phyloP scores from a whole-genome alignment of 148 eudicot species.

The Cornus kousa region DNA sequence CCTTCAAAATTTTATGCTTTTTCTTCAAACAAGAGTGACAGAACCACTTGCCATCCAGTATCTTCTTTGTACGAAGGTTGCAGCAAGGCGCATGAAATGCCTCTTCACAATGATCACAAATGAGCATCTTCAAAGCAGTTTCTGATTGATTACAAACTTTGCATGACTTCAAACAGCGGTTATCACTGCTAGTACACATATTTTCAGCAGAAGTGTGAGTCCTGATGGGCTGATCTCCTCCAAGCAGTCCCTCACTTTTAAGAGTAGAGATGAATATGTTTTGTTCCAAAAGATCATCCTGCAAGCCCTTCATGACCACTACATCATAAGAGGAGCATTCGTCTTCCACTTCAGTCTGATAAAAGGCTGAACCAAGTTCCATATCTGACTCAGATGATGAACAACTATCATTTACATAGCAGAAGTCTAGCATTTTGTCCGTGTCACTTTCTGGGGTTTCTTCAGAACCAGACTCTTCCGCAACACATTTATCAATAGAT shows the following conservation, averaged over 20 bases:
- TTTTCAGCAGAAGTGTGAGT: constrained; percentile 24
- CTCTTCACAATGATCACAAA: constrained; percentile 85
- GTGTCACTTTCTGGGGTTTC: constrained; percentile 29
- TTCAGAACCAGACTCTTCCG: constrained; percentile 35
- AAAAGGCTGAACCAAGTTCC: constrained; percentile 36
- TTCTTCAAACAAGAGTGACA: constrained; percentile 74
- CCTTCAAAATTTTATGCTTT: constrained; percentile 53
- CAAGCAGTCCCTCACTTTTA: constrained; percentile 49
- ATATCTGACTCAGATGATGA: constrained; percentile 73
- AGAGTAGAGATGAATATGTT: constrained; percentile 60
- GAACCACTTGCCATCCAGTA: constrained; percentile 71
- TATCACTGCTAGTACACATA: constrained; percentile 25
- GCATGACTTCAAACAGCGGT: constrained; percentile 43
- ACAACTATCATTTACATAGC: constrained; percentile 68
- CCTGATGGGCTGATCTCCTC: constrained; percentile 23
- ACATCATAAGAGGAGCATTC: constrained; percentile 77
- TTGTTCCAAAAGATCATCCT: constrained; percentile 48
- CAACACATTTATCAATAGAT: constrained; percentile 33
- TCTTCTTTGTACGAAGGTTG: constrained; percentile 38
- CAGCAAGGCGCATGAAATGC: constrained; percentile 80
- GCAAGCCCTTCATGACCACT: constrained; percentile 15
- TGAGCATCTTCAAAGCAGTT: constrained; percentile 51
- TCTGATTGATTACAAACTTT: constrained; percentile 52
- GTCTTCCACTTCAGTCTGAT: background rate
- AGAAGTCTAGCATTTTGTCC: constrained; percentile 29